Conservation (phyloP, 2,329 filamentous ascomycete genomes). For the Curvularia verruculosa region DNA sequence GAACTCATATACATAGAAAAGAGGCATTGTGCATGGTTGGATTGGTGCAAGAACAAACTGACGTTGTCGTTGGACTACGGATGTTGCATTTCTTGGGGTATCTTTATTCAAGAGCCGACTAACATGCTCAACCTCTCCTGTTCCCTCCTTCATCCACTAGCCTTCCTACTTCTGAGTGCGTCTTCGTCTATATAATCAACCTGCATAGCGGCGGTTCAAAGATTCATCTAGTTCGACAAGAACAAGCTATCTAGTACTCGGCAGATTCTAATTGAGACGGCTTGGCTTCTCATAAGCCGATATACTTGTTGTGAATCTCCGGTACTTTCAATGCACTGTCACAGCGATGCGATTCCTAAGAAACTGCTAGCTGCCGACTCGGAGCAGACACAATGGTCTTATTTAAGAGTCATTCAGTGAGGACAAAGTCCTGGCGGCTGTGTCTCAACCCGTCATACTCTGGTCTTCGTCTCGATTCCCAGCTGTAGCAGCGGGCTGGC, state of each 20-base stretch:
- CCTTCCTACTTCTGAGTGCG: not conserved
- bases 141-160: not conserved
- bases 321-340: not conserved
- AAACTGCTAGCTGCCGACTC: not conserved
- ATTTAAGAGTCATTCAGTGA: too few species aligned
- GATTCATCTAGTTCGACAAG: not conserved
- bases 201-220: too few species aligned
- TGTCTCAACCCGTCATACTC: conserved; percentile 49
- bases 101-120: not conserved
- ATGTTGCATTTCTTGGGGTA: not conserved
- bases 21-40: not conserved
- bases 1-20: not conserved
- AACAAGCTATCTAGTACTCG: not conserved
- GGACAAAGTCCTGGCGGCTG: conserved; percentile 18
- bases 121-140: not conserved
- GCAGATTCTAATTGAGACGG: not conserved
- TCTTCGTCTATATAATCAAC: not conserved
- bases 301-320: not conserved
- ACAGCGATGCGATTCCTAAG: not conserved
- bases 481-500: conserved; percentile 26
- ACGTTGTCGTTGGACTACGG: not conserved
- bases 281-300: not conserved
- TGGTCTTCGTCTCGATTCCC: conserved; percentile 35
- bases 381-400: not conserved
- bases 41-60: not conserved